phyloP scores from a whole-genome alignment of 148 eudicot genomes.

The Camellia lanceoleosa region DNA sequence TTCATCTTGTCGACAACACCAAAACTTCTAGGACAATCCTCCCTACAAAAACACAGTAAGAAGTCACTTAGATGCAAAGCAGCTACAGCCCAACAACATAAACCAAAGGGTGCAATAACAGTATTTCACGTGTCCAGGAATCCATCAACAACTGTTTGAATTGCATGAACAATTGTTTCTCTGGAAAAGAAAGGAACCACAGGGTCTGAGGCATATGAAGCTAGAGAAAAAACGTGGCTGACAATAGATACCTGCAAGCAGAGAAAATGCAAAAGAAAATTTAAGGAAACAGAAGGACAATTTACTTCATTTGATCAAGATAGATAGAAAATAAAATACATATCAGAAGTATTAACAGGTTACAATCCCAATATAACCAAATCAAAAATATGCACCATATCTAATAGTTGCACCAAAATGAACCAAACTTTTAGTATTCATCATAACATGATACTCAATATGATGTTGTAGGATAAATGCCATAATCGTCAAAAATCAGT shows the following conservation, averaged over 20 bases:
- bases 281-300: background rate
- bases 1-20: slow-evolving; percentile 83
- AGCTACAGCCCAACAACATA: slow-evolving; percentile 9
- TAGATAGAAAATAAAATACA: background rate
- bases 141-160: slow-evolving; percentile 90
- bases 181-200: slow-evolving; percentile 62
- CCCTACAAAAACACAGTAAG: slow-evolving; percentile 41
- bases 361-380: background rate
- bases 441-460: background rate
- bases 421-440: background rate
- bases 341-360: too few relatives aligned
- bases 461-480: too few relatives aligned
- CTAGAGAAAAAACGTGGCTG: slow-evolving; percentile 68
- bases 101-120: slow-evolving; percentile 14
- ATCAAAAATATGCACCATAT: background rate
- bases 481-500: too few relatives aligned
- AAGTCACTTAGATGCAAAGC: slow-evolving; percentile 5
- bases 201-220: slow-evolving; percentile 64
- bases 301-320: background rate
- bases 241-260: slow-evolving; percentile 73
- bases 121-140: slow-evolving; percentile 66
- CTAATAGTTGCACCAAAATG: slow-evolving; percentile 1
- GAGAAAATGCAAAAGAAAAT: slow-evolving; percentile 3
- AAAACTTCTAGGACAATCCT: slow-evolving; percentile 37
- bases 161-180: slow-evolving; percentile 56